These are phyloP conservation scores for Cicer arietinum DNA, from an alignment of 306 rosid genomes.

Conservation along the genomic window DNA sequence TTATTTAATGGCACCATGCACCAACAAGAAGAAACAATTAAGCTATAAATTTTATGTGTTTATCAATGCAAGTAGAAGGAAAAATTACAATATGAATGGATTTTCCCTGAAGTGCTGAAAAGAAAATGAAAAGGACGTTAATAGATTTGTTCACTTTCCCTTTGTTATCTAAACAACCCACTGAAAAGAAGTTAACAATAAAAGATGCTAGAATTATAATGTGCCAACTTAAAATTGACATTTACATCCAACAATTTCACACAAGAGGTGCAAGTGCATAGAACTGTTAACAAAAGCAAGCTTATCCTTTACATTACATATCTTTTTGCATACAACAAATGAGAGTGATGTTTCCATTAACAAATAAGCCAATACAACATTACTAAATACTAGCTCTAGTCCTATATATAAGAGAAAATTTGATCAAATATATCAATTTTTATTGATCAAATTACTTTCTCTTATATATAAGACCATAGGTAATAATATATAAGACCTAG, in stretches of 20 bases:
- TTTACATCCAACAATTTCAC: conserved; percentile 3
- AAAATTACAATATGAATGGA: conserved; percentile 35
- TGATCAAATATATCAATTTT: too few species aligned
- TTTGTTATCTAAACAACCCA: conserved; percentile 32
- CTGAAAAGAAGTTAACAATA: conserved; percentile 24
- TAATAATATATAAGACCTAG: too few species aligned
- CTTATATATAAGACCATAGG: too few species aligned
- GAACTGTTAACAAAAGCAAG: conserved; percentile 36
- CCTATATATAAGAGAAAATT: too few species aligned
- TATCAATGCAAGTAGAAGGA: conserved; percentile 20
- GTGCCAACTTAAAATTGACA: conserved; percentile 54
- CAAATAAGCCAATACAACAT: conserved; percentile 8
- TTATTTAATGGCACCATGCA: not conserved
- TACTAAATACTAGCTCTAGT: conserved; percentile 13
- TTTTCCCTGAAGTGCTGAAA: conserved; percentile 10
- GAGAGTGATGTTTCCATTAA: conserved; percentile 33
- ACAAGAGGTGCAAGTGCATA: conserved; percentile 40
- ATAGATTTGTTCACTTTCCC: conserved; percentile 24
- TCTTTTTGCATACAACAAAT: conserved; percentile 28
- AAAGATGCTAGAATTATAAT: conserved; percentile 29
- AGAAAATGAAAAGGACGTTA: conserved; percentile 35
- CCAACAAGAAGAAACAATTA: not conserved
- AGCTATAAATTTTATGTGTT: not conserved
- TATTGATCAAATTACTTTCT: too few species aligned
- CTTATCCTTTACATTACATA: conserved; percentile 31